Conservation (phyloP, 139 green algal genomes). For the Coccomyxa sp. region DNA sequence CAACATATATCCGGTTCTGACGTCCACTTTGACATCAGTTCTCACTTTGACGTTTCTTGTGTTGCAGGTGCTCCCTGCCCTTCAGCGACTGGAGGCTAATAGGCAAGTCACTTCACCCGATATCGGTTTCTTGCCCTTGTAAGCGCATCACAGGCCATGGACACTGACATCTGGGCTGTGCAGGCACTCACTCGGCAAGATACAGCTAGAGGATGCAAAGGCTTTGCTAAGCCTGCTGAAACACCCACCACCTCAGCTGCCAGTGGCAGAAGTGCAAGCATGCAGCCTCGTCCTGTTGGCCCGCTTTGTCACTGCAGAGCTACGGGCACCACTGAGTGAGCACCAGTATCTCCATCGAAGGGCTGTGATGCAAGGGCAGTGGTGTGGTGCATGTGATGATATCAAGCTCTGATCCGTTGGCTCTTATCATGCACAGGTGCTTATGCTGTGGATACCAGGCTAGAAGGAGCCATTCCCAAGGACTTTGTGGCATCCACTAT, state of each 20-base stretch:
- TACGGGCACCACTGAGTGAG: background rate
- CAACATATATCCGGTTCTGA: no score
- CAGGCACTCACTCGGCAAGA: no score
- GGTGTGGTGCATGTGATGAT: no score
- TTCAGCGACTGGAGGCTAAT: background rate
- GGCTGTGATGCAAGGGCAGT: no score
- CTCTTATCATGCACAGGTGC: no score
- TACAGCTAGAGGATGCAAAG: no score
- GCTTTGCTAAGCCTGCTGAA: no score
- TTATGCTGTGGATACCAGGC: background rate
- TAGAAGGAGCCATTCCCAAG: background rate
- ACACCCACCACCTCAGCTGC: background rate
- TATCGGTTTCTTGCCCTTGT: no score
- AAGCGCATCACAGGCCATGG: no score
- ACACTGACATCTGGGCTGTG: no score
- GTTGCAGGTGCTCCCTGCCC: background rate
- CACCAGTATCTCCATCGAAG: background rate
- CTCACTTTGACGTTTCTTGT: background rate
- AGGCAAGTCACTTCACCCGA: background rate
- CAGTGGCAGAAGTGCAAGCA: background rate
- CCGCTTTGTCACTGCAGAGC: background rate
- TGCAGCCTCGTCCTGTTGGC: background rate
- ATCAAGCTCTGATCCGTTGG: no score
- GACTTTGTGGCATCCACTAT: background rate
- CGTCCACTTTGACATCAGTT: no score